These are phyloP conservation scores for Penicillium chermesinum DNA, from an alignment of 495 filamentous ascomycete species.

Conservation along the genomic window DNA sequence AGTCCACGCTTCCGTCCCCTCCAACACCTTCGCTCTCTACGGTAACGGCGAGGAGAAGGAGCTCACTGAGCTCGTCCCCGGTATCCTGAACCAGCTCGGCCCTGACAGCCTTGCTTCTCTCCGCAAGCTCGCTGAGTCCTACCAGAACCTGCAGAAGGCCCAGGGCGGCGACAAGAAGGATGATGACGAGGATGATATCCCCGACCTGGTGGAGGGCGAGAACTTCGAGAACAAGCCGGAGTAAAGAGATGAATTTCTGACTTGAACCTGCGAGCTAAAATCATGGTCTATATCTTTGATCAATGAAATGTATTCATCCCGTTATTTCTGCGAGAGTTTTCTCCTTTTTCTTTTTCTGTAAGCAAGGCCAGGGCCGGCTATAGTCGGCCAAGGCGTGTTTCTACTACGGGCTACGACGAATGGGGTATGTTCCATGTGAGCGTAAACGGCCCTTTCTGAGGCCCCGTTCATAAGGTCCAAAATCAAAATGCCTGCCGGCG, in stretches of 20 bases:
- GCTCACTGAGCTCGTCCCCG: conserved; percentile 97
- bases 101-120: conserved; percentile 97
- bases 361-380: too few relatives aligned
- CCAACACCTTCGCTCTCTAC: conserved; percentile 99
- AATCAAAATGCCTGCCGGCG: conserved; percentile 8
- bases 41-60: conserved; percentile 98
- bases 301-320: conserved; percentile 25
- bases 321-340: conserved; percentile 1
- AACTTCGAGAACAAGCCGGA: conserved; percentile 96
- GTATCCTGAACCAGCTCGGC: conserved; percentile 98
- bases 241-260: conserved; percentile 43
- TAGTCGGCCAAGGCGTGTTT: too few relatives aligned
- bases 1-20: conserved; percentile 95
- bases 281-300: conserved; percentile 19
- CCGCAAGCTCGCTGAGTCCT: conserved; percentile 97
- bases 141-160: conserved; percentile 98
- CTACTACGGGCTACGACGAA: too few relatives aligned
- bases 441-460: neutral
- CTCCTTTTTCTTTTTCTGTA: neutral
- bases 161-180: conserved; percentile 72
- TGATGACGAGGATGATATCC: conserved; percentile 81
- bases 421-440: too few relatives aligned
- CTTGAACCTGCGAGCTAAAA: conserved; percentile 8
- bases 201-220: conserved; percentile 90
- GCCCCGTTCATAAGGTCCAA: conserved; percentile 18